Evolutionary conservation across 495 filamentous ascomycete genomes (phyloP).

Genomic region (Cercophora sp.): DNA sequence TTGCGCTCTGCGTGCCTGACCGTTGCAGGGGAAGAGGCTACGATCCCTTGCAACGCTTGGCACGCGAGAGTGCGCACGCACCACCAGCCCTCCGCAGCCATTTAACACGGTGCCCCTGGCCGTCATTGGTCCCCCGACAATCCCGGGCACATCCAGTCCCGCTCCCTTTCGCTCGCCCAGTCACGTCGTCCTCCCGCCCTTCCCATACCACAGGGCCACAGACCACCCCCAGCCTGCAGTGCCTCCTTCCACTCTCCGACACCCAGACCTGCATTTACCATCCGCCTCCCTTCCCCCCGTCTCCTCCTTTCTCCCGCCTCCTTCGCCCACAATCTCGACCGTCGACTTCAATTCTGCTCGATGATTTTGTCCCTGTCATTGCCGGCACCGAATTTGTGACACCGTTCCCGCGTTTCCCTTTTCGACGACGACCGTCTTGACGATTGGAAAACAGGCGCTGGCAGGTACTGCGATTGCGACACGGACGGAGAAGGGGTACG

Average conservation of each 20-base stretch:
- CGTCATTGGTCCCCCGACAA: slow-evolving; percentile 12
- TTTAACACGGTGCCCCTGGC: slow-evolving; percentile 10
- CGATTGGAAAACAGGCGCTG: slow-evolving; percentile 20
- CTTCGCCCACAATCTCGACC: slow-evolving; percentile 9
- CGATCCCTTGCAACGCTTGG: slow-evolving; percentile 5
- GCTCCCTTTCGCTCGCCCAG: slow-evolving; percentile 10
- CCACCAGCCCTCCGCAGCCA: slow-evolving; percentile 16
- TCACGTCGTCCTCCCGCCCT: slow-evolving; percentile 13
- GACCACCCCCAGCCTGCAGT: slow-evolving; percentile 19
- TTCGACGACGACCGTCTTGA: slow-evolving; percentile 11
- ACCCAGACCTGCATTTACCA: slow-evolving; percentile 17
- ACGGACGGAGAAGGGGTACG: not conserved
- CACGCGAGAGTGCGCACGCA: slow-evolving; percentile 8
- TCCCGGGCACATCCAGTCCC: slow-evolving; percentile 15
- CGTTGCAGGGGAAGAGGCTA: not conserved
- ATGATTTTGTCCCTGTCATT: slow-evolving; percentile 15
- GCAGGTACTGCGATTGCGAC: slow-evolving; percentile 17
- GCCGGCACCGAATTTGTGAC: slow-evolving; percentile 10
- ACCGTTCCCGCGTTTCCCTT: slow-evolving; percentile 12
- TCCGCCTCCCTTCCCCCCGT: slow-evolving; percentile 19
- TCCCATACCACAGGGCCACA: slow-evolving; percentile 13
- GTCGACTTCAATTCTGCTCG: slow-evolving; percentile 26
- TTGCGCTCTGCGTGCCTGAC: slow-evolving; percentile 3
- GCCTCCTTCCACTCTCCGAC: slow-evolving; percentile 25
- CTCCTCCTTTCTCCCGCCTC: slow-evolving; percentile 17